phyloP scores from a whole-genome alignment of 1,284 basidiomycete species.

The Naganishia sp. region DNA sequence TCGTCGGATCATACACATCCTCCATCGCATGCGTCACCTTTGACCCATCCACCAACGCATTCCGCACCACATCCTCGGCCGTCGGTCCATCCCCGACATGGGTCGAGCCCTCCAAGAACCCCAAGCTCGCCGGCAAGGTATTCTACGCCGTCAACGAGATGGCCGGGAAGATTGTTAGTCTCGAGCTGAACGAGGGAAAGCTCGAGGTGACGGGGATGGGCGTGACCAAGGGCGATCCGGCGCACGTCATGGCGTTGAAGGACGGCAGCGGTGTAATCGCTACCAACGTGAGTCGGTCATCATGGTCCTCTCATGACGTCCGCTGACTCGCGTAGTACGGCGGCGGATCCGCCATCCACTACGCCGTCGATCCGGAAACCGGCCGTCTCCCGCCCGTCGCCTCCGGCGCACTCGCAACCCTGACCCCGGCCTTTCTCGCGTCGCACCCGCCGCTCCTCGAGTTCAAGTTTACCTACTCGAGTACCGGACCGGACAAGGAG shows the following conservation, averaged over 20 bases:
- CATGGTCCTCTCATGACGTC: background rate
- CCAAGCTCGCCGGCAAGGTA: constrained; percentile 29
- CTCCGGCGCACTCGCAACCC: constrained; percentile 34
- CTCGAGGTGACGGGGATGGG: constrained; percentile 38
- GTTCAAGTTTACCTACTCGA: constrained; percentile 42
- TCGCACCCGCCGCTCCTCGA: constrained; percentile 30
- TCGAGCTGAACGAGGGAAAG: constrained; percentile 39
- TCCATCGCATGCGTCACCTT: constrained; percentile 43
- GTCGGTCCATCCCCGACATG: constrained; percentile 39
- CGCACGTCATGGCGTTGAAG: constrained; percentile 48
- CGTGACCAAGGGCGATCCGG: constrained; percentile 42
- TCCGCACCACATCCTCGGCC: constrained; percentile 12
- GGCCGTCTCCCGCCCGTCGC: constrained; percentile 19
- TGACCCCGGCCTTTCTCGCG: constrained; percentile 39
- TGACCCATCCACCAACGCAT: constrained; percentile 32
- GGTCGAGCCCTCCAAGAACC: constrained; percentile 40
- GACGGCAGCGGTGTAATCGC: constrained; percentile 48
- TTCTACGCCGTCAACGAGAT: constrained; percentile 46
- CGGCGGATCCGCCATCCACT: constrained; percentile 45
- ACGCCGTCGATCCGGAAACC: constrained; percentile 38
- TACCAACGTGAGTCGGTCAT: constrained; percentile 42
- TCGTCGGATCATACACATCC: constrained; percentile 46
- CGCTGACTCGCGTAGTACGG: constrained; percentile 36
- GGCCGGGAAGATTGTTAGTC: constrained; percentile 38
- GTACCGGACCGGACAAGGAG: constrained; percentile 45